These are phyloP conservation scores for Pleurotus eryngii DNA, from an alignment of 768 basidiomycete species.

Conservation along the genomic window DNA sequence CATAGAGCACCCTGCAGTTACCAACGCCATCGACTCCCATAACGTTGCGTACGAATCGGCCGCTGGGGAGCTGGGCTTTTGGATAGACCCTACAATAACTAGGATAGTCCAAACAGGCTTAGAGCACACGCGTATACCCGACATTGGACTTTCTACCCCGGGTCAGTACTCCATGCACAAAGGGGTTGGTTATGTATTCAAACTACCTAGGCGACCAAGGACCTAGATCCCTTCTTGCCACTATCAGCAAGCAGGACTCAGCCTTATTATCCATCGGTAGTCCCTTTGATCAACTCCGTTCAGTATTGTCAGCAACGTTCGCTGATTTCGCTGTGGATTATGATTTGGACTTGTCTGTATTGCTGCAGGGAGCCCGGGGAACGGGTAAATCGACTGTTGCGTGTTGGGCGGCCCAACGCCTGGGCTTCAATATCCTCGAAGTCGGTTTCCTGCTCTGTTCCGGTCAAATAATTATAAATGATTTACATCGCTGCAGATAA, in stretches of 20 bases:
- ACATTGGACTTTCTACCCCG: conserved; percentile 44
- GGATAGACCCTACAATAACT: conserved; percentile 72
- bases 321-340: conserved; percentile 55
- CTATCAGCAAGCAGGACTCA: conserved; percentile 15
- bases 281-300: conserved; percentile 45
- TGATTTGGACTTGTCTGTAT: conserved; percentile 62
- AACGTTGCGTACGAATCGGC: conserved; percentile 55
- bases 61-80: conserved; percentile 77
- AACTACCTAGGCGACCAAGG: conserved; percentile 15
- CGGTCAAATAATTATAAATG: neutral
- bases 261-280: conserved; percentile 29
- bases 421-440: conserved; percentile 81
- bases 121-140: conserved; percentile 62
- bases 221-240: conserved; percentile 22
- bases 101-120: conserved; percentile 78
- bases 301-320: conserved; percentile 60
- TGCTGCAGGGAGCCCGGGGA: conserved; percentile 79
- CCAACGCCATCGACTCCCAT: conserved; percentile 24
- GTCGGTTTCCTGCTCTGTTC: conserved; percentile 31
- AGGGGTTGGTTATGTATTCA: neutral
- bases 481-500: conserved; percentile 47
- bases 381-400: conserved; percentile 76
- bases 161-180: conserved; percentile 32
- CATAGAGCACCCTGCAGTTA: conserved; percentile 60
- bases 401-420: conserved; percentile 46